phyloP scores from a whole-genome alignment of 768 basidiomycete genomes.

The Rhizopogon vinicolor region DNA sequence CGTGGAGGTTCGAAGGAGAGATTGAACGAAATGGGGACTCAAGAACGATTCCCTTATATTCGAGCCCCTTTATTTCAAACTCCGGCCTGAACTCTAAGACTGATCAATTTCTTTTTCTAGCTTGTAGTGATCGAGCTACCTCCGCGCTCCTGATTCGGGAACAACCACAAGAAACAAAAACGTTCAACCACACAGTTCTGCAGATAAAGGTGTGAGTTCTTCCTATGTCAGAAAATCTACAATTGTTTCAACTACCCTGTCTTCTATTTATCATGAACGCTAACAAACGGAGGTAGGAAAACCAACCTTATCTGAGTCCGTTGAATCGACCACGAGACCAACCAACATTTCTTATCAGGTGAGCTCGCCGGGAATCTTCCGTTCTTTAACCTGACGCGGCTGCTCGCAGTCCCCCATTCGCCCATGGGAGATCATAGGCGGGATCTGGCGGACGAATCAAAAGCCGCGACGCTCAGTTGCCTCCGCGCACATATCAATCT shows the following conservation, averaged over 20 bases:
- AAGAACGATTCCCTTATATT: slow-evolving; percentile 41
- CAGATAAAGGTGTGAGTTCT: too few species aligned
- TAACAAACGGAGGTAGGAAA: too few species aligned
- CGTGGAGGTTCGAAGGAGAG: slow-evolving; percentile 48
- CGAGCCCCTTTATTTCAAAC: slow-evolving; percentile 36
- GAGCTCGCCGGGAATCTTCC: background rate
- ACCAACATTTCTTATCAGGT: background rate
- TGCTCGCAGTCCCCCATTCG: too few species aligned
- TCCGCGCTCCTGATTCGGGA: slow-evolving; percentile 3
- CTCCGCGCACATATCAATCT: background rate
- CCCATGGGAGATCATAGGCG: too few species aligned
- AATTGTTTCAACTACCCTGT: too few species aligned
- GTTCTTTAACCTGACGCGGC: background rate
- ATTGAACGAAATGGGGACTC: slow-evolving; percentile 19
- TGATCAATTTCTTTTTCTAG: slow-evolving; percentile 18
- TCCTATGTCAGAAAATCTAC: too few species aligned
- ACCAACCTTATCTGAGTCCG: background rate
- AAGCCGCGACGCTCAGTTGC: background rate
- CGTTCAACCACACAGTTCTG: too few species aligned
- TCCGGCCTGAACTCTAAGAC: slow-evolving; percentile 38
- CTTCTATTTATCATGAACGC: too few species aligned
- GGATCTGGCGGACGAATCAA: background rate
- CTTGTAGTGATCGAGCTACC: slow-evolving; percentile 13
- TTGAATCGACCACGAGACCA: background rate
- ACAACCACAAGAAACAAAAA: too few species aligned